Conservation (phyloP, 306 rosid species). For the Medicago ruthenica region DNA sequence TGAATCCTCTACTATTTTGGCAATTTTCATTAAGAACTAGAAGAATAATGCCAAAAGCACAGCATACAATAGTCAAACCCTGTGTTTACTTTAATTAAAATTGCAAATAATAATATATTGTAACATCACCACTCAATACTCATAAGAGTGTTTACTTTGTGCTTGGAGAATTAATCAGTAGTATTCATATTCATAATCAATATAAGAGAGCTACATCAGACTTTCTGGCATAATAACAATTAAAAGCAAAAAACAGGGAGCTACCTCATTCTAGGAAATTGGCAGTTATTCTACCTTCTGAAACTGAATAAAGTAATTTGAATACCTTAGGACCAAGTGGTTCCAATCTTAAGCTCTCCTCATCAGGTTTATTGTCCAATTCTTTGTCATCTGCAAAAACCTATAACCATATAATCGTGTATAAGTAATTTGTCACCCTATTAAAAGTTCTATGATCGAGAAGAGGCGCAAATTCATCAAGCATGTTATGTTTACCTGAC, state of each 20-base stretch:
- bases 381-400: slow-evolving; percentile 60
- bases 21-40: background rate
- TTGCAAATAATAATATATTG: slow-evolving; percentile 10
- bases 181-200: background rate
- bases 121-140: slow-evolving; percentile 8
- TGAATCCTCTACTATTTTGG: background rate
- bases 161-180: background rate
- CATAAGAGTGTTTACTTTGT: background rate
- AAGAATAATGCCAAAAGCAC: background rate
- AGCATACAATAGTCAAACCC: background rate
- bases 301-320: slow-evolving; percentile 24
- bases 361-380: slow-evolving; percentile 51
- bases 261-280: slow-evolving; percentile 6
- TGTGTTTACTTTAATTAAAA: slow-evolving; percentile 14
- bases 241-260: background rate
- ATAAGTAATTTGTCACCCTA: slow-evolving; percentile 28
- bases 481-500: slow-evolving; percentile 64
- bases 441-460: slow-evolving; percentile 25
- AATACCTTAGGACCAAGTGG: slow-evolving; percentile 79
- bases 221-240: too few relatives aligned
- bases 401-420: slow-evolving; percentile 55
- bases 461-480: slow-evolving; percentile 26
- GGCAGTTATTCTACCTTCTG: slow-evolving; percentile 23
- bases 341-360: slow-evolving; percentile 67
- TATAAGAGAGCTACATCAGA: too few relatives aligned